A percentile compares a stretch with the other conserved stretches of the same genome.
These are phyloP conservation scores for Fusarium fracticaudum DNA, from an alignment of 2,329 filamentous ascomycete genomes.

Conservation along the genomic window DNA sequence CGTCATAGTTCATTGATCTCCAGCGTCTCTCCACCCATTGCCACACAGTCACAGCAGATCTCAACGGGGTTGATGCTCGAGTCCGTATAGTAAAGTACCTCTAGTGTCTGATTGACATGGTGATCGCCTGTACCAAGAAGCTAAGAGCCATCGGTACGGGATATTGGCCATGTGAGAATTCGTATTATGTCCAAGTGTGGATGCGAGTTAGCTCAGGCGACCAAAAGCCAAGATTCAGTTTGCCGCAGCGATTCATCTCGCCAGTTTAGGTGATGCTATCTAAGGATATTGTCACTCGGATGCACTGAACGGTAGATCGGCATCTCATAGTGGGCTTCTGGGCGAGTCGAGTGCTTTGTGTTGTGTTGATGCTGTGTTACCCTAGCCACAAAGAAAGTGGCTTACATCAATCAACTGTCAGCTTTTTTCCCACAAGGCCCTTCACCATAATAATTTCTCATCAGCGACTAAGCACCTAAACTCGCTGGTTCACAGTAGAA, in stretches of 20 bases:
- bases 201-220: background rate
- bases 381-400: slow-evolving; percentile 9
- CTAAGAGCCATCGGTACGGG: slow-evolving; percentile 14
- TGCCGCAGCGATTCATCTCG: slow-evolving; percentile 17
- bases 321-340: background rate
- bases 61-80: slow-evolving; percentile 14
- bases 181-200: slow-evolving; percentile 9
- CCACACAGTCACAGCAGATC: slow-evolving; percentile 18
- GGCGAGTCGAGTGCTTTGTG: background rate
- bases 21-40: slow-evolving; percentile 17
- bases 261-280: slow-evolving; percentile 5
- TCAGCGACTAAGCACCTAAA: background rate
- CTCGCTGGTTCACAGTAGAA: background rate
- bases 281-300: background rate
- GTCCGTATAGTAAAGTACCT: background rate
- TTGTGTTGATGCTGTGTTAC: background rate
- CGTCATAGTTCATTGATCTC: slow-evolving; percentile 21
- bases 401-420: background rate
- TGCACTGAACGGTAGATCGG: background rate
- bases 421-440: slow-evolving; percentile 1
- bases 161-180: slow-evolving; percentile 18
- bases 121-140: background rate
- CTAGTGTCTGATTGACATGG: slow-evolving; percentile 4
- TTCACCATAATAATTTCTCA: background rate
- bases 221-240: slow-evolving; percentile 12